Base-by-base conservation (phyloP, 352 stramenopile species). In the Blastocystis sp. region DNA sequence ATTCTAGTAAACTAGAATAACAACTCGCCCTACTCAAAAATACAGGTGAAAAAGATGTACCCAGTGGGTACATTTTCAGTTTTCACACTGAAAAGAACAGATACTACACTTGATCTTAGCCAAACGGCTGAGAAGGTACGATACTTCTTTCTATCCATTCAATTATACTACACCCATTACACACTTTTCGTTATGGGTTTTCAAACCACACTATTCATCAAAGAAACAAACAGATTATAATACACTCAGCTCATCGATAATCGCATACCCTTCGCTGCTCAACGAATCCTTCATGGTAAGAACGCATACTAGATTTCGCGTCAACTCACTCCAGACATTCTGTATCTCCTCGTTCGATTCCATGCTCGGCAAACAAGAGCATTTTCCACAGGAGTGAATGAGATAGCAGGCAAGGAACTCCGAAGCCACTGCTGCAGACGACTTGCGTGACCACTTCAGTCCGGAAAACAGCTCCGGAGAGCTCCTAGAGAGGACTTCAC, bases 11-110 rank as follows among this genome's bases (percentile, higher is more conserved):
- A 78, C 67, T 61, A 61, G 32, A 42, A 44, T 32, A 21, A 49
- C 42, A 21, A 53, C 63, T 32, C 42, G 63, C 63, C 63, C 63
- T 49, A 53, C 9, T 16, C 24, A 91, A 91, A 93, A 93, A 93
- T 93, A 88, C 91, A 92, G 91, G 90, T 93, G 90, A 93, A 93
- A 93, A 90, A 88, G 63, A 86, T 89, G 88, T 87, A 87, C 63
- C 61, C 85, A 71, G 87, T 88, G 75, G 78, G 86, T 77, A 86
- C 87, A 92, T 92, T 92, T 92, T 90, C 63, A 93, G 90, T 93
- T 93, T 92, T 93, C 91, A 93, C 90, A 92, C 90, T 94, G 91
- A 93, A 93, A 92, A 94, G 91, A 94, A 94, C 91, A 94, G 91
- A 93, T 93, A 93, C 90, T 93, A 93, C 90, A 93, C 90, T 93